Base-by-base conservation (phyloP, 1,284 basidiomycete genomes). In the Rhizoctonia solani region DNA sequence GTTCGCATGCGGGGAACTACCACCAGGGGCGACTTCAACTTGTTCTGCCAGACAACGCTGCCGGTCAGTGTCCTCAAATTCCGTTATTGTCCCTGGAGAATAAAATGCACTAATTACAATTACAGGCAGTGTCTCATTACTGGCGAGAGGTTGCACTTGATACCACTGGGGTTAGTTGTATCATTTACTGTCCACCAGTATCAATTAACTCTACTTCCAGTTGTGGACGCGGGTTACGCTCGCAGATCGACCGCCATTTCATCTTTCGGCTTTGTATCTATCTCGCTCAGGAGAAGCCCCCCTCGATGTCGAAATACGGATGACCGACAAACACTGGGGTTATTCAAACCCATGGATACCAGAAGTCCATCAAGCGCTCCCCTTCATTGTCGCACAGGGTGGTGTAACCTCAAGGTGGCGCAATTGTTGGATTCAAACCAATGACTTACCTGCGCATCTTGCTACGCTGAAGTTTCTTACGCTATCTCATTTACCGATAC, bases 241-340 rank as follows among this genome's bases (percentile, higher is more conserved):
- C 21, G 32, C 44, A 13, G 58, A 61, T 25, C 46, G 29, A 13
- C 27, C 29, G 5, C 58, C 58, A 13, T 61, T 32, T 27, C 3
- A n/a, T 37, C 58, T 29, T 21, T 61, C 58, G 27, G 58, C 46
- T 4, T 23, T 61, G 8, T 61, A 39, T 37, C 19, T 61, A 1
- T 29, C 58, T 46, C 44, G 58, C 16, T 50, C 58, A 16, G 58
- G 58, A 21, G 49, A n/a, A 5, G 46, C 19, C 1, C 46, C 44
- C 25, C 58, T 61, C 2, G 44, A 61, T 37, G 49, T 61, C n/a
- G 46, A 49, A 21, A 49, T 61, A 16, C 32, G 49, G 32, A 61
- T 61, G 44, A 37, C 44, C 2, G 58, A 37, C 19, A 6, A 6
- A 8, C 49, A 49, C 9, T 61, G 58, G 58, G 32, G 39, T 30